phyloP scores from a whole-genome alignment of 495 filamentous ascomycete genomes.

The Xylaria venustula region DNA sequence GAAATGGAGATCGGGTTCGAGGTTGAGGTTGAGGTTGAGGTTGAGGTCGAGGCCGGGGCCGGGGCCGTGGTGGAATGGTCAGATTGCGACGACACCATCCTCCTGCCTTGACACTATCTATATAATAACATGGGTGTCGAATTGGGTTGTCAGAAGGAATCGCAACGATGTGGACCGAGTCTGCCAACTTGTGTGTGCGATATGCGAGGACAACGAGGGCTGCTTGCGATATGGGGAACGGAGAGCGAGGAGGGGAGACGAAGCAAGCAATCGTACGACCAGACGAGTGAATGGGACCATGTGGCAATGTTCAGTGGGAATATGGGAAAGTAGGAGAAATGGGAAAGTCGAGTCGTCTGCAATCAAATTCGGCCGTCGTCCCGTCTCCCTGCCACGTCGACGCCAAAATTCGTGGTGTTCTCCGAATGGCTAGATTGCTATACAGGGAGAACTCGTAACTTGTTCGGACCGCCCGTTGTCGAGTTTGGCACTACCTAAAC shows the following conservation, averaged over 20 bases:
- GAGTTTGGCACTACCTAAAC: too few relatives aligned
- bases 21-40: not conserved
- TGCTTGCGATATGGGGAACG: not conserved
- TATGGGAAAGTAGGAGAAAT: constrained; percentile 15
- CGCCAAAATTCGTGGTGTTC: constrained; percentile 25
- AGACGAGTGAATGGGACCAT: too few relatives aligned
- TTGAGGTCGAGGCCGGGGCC: constrained; percentile 8
- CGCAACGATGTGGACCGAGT: too few relatives aligned
- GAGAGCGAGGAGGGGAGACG: not conserved
- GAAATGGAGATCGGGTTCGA: constrained; percentile 6
- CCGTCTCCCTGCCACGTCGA: not conserved
- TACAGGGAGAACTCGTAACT: too few relatives aligned
- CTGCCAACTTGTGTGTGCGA: too few relatives aligned
- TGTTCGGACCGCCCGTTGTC: not conserved
- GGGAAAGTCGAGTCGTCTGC: too few relatives aligned
- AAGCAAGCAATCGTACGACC: not conserved
- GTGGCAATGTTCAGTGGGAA: too few relatives aligned
- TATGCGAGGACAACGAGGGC: too few relatives aligned
- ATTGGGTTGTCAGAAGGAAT: too few relatives aligned
- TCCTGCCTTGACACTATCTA: not conserved
- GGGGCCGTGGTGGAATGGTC: not conserved
- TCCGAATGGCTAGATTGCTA: constrained; percentile 23
- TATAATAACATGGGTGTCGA: not conserved
- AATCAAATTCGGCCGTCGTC: too few relatives aligned
- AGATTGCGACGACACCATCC: constrained; percentile 1